Evolutionary conservation across 2,329 filamentous ascomycete genomes (phyloP).

Genomic region (Aspergillus tamarii): DNA sequence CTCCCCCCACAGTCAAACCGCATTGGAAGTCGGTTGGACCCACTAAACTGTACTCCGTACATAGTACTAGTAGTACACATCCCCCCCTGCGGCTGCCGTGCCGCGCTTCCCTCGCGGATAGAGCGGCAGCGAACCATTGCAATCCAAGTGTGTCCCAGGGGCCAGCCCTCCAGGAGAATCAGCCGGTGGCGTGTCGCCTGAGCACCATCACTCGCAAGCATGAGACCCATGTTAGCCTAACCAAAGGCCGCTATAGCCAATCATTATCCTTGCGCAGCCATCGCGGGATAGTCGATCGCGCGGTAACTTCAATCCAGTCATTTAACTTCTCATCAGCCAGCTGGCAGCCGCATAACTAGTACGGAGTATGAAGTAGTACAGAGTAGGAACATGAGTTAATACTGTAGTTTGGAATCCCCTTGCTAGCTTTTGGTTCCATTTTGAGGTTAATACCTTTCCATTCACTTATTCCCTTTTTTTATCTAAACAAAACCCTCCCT

Average conservation of each 20-base stretch:
- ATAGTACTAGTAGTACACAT: background rate
- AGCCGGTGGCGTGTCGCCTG: constrained; percentile 33
- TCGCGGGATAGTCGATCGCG: constrained; percentile 38
- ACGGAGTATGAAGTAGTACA: background rate
- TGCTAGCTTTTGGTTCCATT: background rate
- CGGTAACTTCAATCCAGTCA: constrained; percentile 34
- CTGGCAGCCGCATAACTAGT: constrained; percentile 29
- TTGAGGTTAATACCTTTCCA: background rate
- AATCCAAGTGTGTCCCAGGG: constrained; percentile 20
- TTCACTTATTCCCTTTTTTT: background rate
- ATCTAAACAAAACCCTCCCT: no score
- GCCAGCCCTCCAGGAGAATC: constrained; percentile 12
- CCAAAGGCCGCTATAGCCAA: constrained; percentile 24
- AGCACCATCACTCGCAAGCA: constrained; percentile 27
- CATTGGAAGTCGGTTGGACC: constrained; percentile 12
- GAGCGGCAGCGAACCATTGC: constrained; percentile 7
- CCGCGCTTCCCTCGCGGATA: constrained; percentile 30
- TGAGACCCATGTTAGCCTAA: constrained; percentile 32
- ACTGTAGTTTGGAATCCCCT: background rate
- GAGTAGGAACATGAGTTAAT: background rate
- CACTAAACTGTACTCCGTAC: constrained; percentile 7
- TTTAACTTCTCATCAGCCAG: constrained; percentile 24
- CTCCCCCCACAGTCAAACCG: constrained; percentile 6
- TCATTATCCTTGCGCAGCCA: constrained; percentile 31
- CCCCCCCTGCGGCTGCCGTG: constrained; percentile 18